Percentiles rank a stretch among this genome's conserved stretches.
Evolutionary conservation across 1,139 yeast genomes (phyloP).

Genomic region (Meyerozyma smithsonii): DNA sequence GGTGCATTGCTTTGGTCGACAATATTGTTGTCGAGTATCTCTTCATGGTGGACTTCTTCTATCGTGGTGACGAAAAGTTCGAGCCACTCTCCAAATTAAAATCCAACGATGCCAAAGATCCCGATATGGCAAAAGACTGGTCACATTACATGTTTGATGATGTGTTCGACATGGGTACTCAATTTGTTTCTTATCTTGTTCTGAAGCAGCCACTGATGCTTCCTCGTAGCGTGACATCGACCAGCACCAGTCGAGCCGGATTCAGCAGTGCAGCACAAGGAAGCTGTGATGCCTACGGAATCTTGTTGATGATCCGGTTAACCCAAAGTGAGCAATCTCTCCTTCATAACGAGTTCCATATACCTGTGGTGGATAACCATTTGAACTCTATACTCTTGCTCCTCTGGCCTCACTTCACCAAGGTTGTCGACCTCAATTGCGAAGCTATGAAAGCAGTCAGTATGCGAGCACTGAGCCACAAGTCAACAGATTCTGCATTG

Average conservation of each 20-base stretch:
- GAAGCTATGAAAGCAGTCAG: slow-evolving; percentile 52
- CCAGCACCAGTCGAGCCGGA: slow-evolving; percentile 8
- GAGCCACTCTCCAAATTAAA: slow-evolving; percentile 5
- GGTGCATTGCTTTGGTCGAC: slow-evolving; percentile 70
- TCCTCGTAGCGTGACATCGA: slow-evolving; percentile 10
- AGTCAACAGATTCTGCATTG: slow-evolving; percentile 37
- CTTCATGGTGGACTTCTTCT: slow-evolving; percentile 70
- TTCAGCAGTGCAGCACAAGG: slow-evolving; percentile 14
- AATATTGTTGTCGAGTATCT: slow-evolving; percentile 75
- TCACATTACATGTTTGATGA: slow-evolving; percentile 49
- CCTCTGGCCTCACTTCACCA: slow-evolving; percentile 86
- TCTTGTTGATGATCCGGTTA: slow-evolving; percentile 71
- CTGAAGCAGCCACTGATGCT: not conserved
- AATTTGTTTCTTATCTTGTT: slow-evolving; percentile 36
- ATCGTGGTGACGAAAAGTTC: slow-evolving; percentile 41
- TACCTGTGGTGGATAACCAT: slow-evolving; percentile 74
- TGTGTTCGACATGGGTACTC: slow-evolving; percentile 40
- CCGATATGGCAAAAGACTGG: slow-evolving; percentile 38
- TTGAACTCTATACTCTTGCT: slow-evolving; percentile 60
- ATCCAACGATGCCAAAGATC: slow-evolving; percentile 7
- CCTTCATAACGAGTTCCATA: slow-evolving; percentile 56
- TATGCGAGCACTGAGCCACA: slow-evolving; percentile 15
- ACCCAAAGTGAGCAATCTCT: slow-evolving; percentile 61
- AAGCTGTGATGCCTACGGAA: slow-evolving; percentile 71
- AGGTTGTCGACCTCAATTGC: slow-evolving; percentile 70